Percentiles rank a stretch among this genome's conserved stretches.
Evolutionary conservation across 257 asterid species (phyloP).

Genomic region (Petunia axillaris): DNA sequence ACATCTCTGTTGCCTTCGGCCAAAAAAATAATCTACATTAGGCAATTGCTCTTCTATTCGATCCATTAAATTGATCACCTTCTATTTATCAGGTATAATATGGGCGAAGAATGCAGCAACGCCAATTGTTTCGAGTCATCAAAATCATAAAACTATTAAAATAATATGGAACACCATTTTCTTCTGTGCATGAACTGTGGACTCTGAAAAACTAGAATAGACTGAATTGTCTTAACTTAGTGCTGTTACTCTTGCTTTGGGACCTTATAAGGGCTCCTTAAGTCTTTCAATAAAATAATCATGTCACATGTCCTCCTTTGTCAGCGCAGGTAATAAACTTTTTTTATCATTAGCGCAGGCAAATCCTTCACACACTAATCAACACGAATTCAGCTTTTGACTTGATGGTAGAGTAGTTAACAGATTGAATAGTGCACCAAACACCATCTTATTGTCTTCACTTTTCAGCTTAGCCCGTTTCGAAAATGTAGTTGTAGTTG

Average conservation of each 20-base stretch:
- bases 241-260: not conserved
- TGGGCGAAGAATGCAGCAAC: not conserved
- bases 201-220: not conserved
- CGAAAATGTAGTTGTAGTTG: not conserved
- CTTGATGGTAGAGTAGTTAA: not conserved
- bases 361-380: not conserved
- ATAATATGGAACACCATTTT: not conserved
- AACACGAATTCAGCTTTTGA: not conserved
- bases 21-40: not conserved
- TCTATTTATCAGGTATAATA: not conserved
- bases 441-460: not conserved
- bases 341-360: not conserved
- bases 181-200: not conserved
- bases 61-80: not conserved
- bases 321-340: not conserved
- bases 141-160: not conserved
- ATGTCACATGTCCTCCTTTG: not conserved
- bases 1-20: not conserved
- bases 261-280: slow-evolving; percentile 11
- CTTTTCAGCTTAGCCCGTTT: not conserved
- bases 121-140: not conserved
- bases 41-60: not conserved
- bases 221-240: not conserved
- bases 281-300: not conserved
- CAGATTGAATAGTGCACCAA: slow-evolving; percentile 8